Evolutionary conservation across 108 stramenopile genomes (phyloP), one percentile per base, ranked within the genome.

Genomic region (Fragilariopsis cylindrus): DNA sequence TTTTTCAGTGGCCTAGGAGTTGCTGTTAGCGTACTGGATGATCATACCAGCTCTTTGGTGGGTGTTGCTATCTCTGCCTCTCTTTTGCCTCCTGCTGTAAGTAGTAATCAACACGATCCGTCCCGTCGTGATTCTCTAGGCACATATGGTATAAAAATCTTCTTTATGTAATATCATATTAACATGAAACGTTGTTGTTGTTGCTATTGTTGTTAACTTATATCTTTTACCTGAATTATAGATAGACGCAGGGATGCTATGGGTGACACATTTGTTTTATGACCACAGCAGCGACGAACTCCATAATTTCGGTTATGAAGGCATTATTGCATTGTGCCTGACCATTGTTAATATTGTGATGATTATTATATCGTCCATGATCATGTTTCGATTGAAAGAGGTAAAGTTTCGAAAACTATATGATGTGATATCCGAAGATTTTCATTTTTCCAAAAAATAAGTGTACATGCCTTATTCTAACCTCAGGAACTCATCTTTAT

Each of bases 1-100:
- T 81, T 97, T 52, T 86, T 88, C 44, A 89, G 88, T 50, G 97
- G 95, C 18, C 68, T 96, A 65, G 97, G 95, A n/a, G 97, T 97
- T 8, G 94, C 92, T 5, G 72, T 97, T 52, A 79, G 81, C 8
- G 64, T 95, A 44, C 47, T 93, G 42, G 88, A 88, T 16, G 89
- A 91, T 48, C 85, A 92, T 67, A 92, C 90, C n/a, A 72, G 79
- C 45, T 81, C 84, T 6, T 76, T 97, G 39, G 97, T 95, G 7
- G 94, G 94, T 43, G 93, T 94, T 7, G 94, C 96, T 12, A 95
- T 97, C 49, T 88, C 86, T 13, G 95, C 95, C 0, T 89, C 92
- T 7, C 80, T 97, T 39, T 80, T 97, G 43, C 97, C 97, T 21
- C 95, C 97, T 1, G 92, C 95, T 13, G 92, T 92, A 21, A 90